Conservation (phyloP, 2,329 filamentous ascomycete genomes). For the Penicillium sp. region DNA sequence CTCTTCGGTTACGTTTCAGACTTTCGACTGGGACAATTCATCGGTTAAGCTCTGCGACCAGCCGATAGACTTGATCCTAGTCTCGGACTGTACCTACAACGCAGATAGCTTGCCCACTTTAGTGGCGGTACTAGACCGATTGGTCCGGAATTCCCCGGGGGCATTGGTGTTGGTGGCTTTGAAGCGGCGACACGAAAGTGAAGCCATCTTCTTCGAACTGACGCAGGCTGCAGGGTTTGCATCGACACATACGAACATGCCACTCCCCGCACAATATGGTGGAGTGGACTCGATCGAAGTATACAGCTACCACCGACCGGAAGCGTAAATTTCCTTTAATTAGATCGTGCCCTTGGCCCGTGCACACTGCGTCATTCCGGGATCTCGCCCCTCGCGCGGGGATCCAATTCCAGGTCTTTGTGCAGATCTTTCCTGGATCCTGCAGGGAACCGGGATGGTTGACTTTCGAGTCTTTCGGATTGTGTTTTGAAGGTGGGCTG, state of each 20-base stretch:
- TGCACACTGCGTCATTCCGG: not conserved
- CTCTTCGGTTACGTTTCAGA: slow-evolving; percentile 44
- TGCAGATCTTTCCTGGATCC: no score
- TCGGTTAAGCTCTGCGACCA: slow-evolving; percentile 41
- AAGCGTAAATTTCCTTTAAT: no score
- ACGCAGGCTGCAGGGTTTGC: slow-evolving; percentile 43
- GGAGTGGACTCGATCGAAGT: slow-evolving; percentile 37
- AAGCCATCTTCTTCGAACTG: slow-evolving; percentile 60
- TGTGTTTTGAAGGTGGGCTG: no score
- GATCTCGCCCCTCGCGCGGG: no score
- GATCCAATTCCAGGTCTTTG: no score
- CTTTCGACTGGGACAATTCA: slow-evolving; percentile 59
- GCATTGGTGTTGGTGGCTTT: slow-evolving; percentile 55
- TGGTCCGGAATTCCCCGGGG: slow-evolving; percentile 47
- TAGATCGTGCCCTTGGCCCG: no score
- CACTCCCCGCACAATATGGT: slow-evolving; percentile 35
- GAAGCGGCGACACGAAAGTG: slow-evolving; percentile 62
- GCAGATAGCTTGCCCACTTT: slow-evolving; percentile 59
- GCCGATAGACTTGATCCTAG: slow-evolving; percentile 54
- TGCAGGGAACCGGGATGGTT: no score
- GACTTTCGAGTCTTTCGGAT: no score
- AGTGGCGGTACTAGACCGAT: slow-evolving; percentile 50
- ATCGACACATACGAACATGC: slow-evolving; percentile 27
- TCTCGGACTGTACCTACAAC: slow-evolving; percentile 71
- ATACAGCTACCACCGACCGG: slow-evolving; percentile 28